A percentile compares a stretch with the other conserved stretches of the same genome.
Evolutionary conservation across 208 protist genomes (phyloP).

Genomic region (Wallacemonas collosoma): DNA sequence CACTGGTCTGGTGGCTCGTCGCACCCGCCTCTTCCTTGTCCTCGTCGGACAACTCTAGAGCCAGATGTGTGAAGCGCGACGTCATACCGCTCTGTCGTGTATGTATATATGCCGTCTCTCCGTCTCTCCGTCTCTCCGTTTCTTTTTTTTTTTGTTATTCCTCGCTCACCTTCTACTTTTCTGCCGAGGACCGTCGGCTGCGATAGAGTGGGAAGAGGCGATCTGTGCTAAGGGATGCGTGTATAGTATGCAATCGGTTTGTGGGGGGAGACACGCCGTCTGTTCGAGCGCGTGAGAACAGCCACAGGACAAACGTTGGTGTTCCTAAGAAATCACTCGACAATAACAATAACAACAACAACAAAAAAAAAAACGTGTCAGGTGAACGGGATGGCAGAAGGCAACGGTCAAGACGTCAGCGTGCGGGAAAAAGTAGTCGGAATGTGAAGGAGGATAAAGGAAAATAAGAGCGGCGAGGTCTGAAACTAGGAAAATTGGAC

Average conservation of each 20-base stretch:
- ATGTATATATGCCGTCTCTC: not conserved
- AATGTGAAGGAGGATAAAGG: not conserved
- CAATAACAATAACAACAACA: not conserved
- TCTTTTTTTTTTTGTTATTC: not conserved
- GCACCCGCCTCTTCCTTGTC: not conserved
- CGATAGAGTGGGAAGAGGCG: too few species aligned
- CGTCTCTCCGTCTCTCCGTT: not conserved
- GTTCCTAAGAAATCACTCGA: too few species aligned
- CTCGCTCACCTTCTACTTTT: not conserved
- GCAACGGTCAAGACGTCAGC: too few species aligned
- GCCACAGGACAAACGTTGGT: too few species aligned
- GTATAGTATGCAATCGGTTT: too few species aligned
- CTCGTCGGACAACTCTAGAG: not conserved
- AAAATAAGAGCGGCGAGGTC: not conserved
- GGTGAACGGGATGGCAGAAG: too few species aligned
- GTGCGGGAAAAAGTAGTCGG: not conserved
- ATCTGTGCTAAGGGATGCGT: too few species aligned
- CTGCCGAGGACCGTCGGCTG: too few species aligned
- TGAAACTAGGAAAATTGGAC: not conserved
- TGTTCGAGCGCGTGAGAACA: too few species aligned
- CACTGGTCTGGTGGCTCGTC: too few species aligned
- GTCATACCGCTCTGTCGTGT: not conserved
- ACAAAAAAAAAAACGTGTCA: conserved; percentile 18
- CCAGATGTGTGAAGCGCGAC: not conserved
- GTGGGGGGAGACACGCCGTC: too few species aligned